Conservation (phyloP, 1,139 yeast species). For the Candida sanyaensis region DNA sequence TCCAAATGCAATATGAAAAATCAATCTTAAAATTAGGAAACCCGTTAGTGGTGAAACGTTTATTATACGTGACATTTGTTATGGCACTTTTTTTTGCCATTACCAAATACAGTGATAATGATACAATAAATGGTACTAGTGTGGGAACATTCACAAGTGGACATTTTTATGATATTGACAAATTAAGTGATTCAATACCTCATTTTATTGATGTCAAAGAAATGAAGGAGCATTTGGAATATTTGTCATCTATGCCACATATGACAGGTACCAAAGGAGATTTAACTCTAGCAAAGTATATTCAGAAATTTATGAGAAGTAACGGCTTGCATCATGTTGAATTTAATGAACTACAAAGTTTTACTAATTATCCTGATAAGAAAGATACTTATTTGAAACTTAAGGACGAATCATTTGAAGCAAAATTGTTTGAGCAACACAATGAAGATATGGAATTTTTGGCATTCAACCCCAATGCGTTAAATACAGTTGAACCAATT, state of each 20-base stretch:
- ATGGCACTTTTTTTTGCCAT: conserved; percentile 58
- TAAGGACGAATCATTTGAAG: conserved; percentile 36
- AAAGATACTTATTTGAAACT: conserved; percentile 32
- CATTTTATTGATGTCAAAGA: conserved; percentile 55
- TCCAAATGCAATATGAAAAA: conserved; percentile 53
- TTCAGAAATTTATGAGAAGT: conserved; percentile 56
- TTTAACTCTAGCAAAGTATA: conserved; percentile 63
- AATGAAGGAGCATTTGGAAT: conserved; percentile 72
- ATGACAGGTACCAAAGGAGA: conserved; percentile 89
- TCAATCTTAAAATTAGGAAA: conserved; percentile 70
- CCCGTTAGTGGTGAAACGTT: conserved; percentile 79
- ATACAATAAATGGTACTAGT: conserved; percentile 43
- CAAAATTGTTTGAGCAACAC: conserved; percentile 38
- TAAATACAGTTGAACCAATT: conserved; percentile 46
- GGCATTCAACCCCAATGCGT: conserved; percentile 71
- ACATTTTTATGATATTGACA: conserved; percentile 61
- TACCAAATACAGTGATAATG: conserved; percentile 55
- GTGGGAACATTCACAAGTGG: conserved; percentile 47
- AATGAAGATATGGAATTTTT: conserved; percentile 37
- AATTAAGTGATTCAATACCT: conserved; percentile 49
- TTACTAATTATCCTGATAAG: conserved; percentile 55
- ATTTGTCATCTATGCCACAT: conserved; percentile 82
- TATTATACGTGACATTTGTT: conserved; percentile 67
- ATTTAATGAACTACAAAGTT: conserved; percentile 52
- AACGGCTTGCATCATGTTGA: conserved; percentile 58